These are phyloP conservation scores for Pythium aquatile DNA, from an alignment of 352 stramenopile species.

Conservation along the genomic window DNA sequence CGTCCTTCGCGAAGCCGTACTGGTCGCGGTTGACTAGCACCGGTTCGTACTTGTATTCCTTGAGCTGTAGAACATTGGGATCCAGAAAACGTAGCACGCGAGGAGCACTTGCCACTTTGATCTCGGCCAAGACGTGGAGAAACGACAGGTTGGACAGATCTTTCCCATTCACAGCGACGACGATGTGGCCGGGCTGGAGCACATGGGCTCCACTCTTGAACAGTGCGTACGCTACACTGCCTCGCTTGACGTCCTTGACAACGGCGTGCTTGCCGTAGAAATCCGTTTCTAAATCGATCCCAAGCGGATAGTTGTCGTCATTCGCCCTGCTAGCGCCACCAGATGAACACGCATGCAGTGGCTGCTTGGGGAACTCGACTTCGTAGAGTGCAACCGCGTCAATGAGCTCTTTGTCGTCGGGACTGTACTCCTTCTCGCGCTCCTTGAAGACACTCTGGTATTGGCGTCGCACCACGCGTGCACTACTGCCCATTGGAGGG, in stretches of 20 bases:
- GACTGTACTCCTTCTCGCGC: conserved; percentile 25
- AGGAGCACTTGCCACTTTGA: conserved; percentile 27
- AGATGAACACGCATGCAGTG: background rate
- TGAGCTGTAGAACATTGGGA: conserved; percentile 36
- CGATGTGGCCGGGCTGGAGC: conserved; percentile 38
- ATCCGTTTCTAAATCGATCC: conserved; percentile 58
- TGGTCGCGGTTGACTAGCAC: conserved; percentile 51
- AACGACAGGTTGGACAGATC: conserved; percentile 41
- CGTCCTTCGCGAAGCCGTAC: conserved; percentile 62
- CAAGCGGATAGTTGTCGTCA: conserved; percentile 27
- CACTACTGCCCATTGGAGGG: conserved; percentile 30
- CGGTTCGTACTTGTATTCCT: conserved; percentile 29
- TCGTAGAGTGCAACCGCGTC: conserved; percentile 51
- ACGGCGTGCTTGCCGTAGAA: conserved; percentile 53
- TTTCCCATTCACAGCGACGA: conserved; percentile 48
- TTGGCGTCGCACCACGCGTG: conserved; percentile 40
- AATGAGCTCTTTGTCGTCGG: conserved; percentile 31
- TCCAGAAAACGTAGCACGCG: conserved; percentile 52
- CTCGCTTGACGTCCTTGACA: conserved; percentile 37
- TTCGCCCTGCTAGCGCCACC: background rate
- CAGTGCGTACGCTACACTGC: conserved; percentile 35
- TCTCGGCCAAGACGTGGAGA: conserved; percentile 30
- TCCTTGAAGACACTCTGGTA: conserved; percentile 44
- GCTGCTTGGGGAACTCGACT: conserved; percentile 45
- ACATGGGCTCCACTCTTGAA: conserved; percentile 11